Evolutionary conservation across 768 basidiomycete species (phyloP).

Genomic region (Tulasnella sp.): DNA sequence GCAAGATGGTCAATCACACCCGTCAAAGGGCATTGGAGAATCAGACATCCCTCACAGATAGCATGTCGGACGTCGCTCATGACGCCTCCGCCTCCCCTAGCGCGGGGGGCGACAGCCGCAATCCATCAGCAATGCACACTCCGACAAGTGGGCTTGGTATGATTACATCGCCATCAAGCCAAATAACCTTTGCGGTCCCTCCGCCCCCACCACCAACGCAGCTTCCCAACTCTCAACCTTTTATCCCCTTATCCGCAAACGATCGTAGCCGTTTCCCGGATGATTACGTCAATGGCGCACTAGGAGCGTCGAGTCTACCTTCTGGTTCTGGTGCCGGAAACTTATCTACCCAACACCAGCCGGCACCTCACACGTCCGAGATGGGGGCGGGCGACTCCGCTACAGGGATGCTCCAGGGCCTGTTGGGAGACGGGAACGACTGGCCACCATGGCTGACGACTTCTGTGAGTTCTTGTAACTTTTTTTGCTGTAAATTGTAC

Average conservation of each 20-base stretch:
- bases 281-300: not conserved
- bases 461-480: not conserved
- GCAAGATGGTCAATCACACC: constrained; percentile 23
- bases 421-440: constrained; percentile 12
- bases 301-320: not conserved
- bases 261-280: not conserved
- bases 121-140: not conserved
- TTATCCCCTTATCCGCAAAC: constrained; percentile 2
- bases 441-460: constrained; percentile 18
- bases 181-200: not conserved
- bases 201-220: constrained; percentile 5
- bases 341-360: not conserved
- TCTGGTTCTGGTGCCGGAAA: not conserved
- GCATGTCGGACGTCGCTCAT: not conserved
- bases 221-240: constrained; percentile 10
- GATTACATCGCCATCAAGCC: not conserved
- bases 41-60: not conserved
- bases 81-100: not conserved
- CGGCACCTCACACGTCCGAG: not conserved
- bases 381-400: not conserved
- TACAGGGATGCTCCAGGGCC: not conserved
- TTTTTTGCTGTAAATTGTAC: not conserved
- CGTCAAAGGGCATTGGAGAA: constrained; percentile 14
- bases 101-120: not conserved
- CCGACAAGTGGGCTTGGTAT: not conserved